Base-by-base conservation (phyloP, 441 rosid genomes). In the Populus tomentosa region DNA sequence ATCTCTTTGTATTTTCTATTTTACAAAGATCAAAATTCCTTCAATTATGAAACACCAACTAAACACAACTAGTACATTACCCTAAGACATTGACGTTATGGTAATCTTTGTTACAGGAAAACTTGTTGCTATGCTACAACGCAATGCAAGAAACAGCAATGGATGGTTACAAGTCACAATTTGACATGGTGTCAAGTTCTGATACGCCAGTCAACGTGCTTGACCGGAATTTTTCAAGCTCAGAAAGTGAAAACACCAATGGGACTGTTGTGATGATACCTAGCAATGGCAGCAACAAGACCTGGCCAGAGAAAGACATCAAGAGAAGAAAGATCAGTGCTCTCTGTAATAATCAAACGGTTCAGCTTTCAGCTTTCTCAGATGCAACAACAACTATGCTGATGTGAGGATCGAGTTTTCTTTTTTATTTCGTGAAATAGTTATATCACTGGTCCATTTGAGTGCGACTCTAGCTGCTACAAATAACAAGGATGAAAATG, bases 201-300 rank as follows among this genome's bases (percentile, higher is more conserved):
- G 87, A 85, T 63, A 85, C 92, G 72, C 87, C 86, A 26, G 86
- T 85, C 69, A 89, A 88, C 78, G 89, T 88, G 76, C 87, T 91
- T 75, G 93, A 89, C 78, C 87, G 80, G 73, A 87, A 77, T 2
- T 83, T 87, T 77, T 87, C 83, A 18, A 82, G 86, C 82, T 85
- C 87, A 36, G 88, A 85, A 77, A 86, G 91, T 67, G 87, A 85
- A 71, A 78, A 69, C 82, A 84, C 80, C 30, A 63, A 30, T 42
- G 82, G 78, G 67, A 75, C 74, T 75, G 36, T 75, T 70, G 61
- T 53, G 61, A 53, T 2, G 61, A 69, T n/a, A 35, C 11, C 46
- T 30, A 30, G 32, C 23, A 10, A 8, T 14, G 23, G 32, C 24
- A 38, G 56, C 72, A 21, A 10, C 38, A 10, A 10, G 2, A 30